phyloP scores from a whole-genome alignment of 495 filamentous ascomycete species.

The Aspergillus sclerotiicarbonarius region DNA sequence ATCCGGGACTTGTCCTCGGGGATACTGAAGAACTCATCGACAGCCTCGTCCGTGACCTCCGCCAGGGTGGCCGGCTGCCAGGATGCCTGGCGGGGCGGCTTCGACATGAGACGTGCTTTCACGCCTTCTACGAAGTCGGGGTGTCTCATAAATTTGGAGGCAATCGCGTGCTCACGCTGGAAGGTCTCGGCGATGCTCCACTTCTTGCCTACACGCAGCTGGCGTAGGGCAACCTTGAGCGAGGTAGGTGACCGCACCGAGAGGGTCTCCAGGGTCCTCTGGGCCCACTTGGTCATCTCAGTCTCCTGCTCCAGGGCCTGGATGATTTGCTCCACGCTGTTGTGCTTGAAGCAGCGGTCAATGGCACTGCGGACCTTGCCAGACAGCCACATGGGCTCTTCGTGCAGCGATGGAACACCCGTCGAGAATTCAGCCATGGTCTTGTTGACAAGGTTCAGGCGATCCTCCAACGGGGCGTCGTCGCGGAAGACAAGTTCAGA shows the following conservation, averaged over 20 bases:
- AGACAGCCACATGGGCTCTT: conserved; percentile 60
- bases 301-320: conserved; percentile 60
- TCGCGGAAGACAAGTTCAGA: conserved; percentile 87
- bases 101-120: conserved; percentile 66
- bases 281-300: conserved; percentile 65
- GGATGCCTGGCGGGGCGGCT: conserved; percentile 53
- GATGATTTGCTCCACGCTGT: conserved; percentile 68
- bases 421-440: conserved; percentile 91
- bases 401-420: conserved; percentile 64
- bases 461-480: conserved; percentile 54
- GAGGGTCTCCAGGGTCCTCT: conserved; percentile 67
- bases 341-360: conserved; percentile 74
- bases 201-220: conserved; percentile 68
- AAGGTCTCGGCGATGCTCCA: conserved; percentile 86
- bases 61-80: conserved; percentile 73
- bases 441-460: conserved; percentile 68
- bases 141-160: conserved; percentile 77
- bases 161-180: conserved; percentile 75
- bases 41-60: conserved; percentile 51
- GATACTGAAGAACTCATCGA: conserved; percentile 60
- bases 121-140: conserved; percentile 90
- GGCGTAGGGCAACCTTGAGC: conserved; percentile 74
- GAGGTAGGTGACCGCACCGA: conserved; percentile 75
- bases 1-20: conserved; percentile 45
- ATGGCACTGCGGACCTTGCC: conserved; percentile 71